Evolutionary conservation across 2,329 filamentous ascomycete genomes (phyloP).

Genomic region (Aureobasidium uvarum): DNA sequence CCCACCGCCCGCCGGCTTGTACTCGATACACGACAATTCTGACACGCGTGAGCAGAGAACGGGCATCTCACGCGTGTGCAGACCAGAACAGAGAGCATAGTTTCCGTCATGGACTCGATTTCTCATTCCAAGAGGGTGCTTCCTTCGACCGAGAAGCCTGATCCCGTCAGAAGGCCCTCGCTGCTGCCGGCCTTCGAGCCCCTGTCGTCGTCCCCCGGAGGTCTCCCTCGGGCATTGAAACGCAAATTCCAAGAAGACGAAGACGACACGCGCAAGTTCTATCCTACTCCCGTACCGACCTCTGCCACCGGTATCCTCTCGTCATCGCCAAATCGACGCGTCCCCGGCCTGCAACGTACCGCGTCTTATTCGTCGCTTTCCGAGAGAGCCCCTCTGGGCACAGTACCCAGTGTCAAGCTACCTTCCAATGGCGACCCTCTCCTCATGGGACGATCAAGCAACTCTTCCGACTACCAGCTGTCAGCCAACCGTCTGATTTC

Average conservation of each 20-base stretch:
- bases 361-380: slow-evolving; percentile 58
- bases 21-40: slow-evolving; percentile 12
- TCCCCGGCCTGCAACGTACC: slow-evolving; percentile 57
- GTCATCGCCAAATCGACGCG: slow-evolving; percentile 69
- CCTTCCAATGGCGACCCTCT: slow-evolving; percentile 77
- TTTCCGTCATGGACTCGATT: slow-evolving; percentile 11
- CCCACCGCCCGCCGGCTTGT: slow-evolving; percentile 7
- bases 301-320: slow-evolving; percentile 90
- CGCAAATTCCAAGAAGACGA: slow-evolving; percentile 57
- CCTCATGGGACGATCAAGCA: slow-evolving; percentile 89
- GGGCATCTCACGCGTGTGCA: slow-evolving; percentile 25
- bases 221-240: slow-evolving; percentile 66
- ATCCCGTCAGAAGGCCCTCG: slow-evolving; percentile 48
- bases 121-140: slow-evolving; percentile 12
- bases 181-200: slow-evolving; percentile 78
- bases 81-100: slow-evolving; percentile 4
- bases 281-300: slow-evolving; percentile 90
- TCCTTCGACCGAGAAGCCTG: slow-evolving; percentile 24
- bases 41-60: slow-evolving; percentile 23
- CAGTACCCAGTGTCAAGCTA: slow-evolving; percentile 79
- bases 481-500: slow-evolving; percentile 91
- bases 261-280: slow-evolving; percentile 58
- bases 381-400: slow-evolving; percentile 78
- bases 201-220: slow-evolving; percentile 68
- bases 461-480: slow-evolving; percentile 92